phyloP scores from a whole-genome alignment of 495 filamentous ascomycete genomes.

The Cercophora sp. region DNA sequence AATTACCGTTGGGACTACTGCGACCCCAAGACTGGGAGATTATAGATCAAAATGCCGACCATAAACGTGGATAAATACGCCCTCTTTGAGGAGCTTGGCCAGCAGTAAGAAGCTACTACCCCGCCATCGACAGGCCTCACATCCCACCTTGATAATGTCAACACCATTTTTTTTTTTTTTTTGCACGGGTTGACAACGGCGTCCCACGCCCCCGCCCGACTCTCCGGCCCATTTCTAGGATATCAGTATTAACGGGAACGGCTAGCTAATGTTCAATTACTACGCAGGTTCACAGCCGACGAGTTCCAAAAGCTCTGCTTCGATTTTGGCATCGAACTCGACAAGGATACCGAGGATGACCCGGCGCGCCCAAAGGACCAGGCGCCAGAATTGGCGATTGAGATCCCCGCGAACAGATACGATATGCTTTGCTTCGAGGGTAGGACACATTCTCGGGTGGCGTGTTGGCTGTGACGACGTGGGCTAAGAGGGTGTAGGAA shows the following conservation, averaged over 20 bases:
- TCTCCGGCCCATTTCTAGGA: neutral
- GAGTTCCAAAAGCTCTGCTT: conserved; percentile 98
- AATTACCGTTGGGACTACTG: conserved; percentile 11
- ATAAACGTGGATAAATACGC: conserved; percentile 92
- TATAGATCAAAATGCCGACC: conserved; percentile 65
- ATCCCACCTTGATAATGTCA: neutral
- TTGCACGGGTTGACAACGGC: too few relatives aligned
- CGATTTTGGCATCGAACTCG: conserved; percentile 97
- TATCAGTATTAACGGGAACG: neutral
- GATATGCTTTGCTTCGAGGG: conserved; percentile 97
- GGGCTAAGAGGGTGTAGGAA: conserved; percentile 51
- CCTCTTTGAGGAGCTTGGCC: conserved; percentile 87
- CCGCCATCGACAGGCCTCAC: conserved; percentile 17
- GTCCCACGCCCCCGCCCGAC: neutral
- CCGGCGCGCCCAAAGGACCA: conserved; percentile 67
- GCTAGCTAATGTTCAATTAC: neutral
- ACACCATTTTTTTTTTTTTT: too few relatives aligned
- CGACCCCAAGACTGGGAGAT: neutral
- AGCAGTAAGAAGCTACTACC: conserved; percentile 61
- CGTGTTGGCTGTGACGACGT: too few relatives aligned
- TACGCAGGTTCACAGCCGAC: conserved; percentile 73
- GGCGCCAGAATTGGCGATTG: conserved; percentile 91
- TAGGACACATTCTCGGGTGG: too few relatives aligned
- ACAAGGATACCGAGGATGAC: conserved; percentile 83
- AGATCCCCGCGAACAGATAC: conserved; percentile 98